Evolutionary conservation across 2,329 filamentous ascomycete genomes (phyloP).

Genomic region (Malbranchea cinnamomea): DNA sequence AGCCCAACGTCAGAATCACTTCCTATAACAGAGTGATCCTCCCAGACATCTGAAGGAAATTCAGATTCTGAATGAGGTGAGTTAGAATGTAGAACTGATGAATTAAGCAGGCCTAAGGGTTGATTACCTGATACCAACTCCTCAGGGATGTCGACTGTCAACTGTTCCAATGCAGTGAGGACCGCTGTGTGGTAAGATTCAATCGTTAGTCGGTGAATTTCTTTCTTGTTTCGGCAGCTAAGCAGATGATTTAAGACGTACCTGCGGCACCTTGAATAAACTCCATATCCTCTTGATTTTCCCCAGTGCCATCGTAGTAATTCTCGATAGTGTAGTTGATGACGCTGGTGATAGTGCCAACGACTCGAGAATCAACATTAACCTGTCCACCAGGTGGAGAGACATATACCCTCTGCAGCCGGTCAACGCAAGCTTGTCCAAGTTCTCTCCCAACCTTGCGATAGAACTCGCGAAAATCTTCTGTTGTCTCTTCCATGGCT

Average conservation of each 20-base stretch:
- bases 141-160: slow-evolving; percentile 23
- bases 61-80: slow-evolving; percentile 21
- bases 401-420: slow-evolving; percentile 19
- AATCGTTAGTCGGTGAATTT: slow-evolving; percentile 7
- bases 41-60: slow-evolving; percentile 28
- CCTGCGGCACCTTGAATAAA: slow-evolving; percentile 20
- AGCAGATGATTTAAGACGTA: slow-evolving; percentile 11
- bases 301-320: slow-evolving; percentile 21
- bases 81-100: slow-evolving; percentile 12
- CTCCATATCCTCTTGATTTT: slow-evolving; percentile 22
- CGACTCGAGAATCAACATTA: slow-evolving; percentile 20
- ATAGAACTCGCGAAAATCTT: slow-evolving; percentile 16
- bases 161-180: slow-evolving; percentile 19
- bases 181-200: slow-evolving; percentile 16
- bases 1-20: slow-evolving; percentile 28
- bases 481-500: slow-evolving; percentile 16
- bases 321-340: slow-evolving; percentile 23
- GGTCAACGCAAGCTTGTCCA: slow-evolving; percentile 18
- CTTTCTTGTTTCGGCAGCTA: neutral
- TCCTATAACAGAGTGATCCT: slow-evolving; percentile 25
- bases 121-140: slow-evolving; percentile 26
- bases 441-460: slow-evolving; percentile 19
- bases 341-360: slow-evolving; percentile 23
- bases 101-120: slow-evolving; percentile 8
- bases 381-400: slow-evolving; percentile 10